phyloP scores from a whole-genome alignment of 495 filamentous ascomycete genomes.

The Cairneyella variabilis region DNA sequence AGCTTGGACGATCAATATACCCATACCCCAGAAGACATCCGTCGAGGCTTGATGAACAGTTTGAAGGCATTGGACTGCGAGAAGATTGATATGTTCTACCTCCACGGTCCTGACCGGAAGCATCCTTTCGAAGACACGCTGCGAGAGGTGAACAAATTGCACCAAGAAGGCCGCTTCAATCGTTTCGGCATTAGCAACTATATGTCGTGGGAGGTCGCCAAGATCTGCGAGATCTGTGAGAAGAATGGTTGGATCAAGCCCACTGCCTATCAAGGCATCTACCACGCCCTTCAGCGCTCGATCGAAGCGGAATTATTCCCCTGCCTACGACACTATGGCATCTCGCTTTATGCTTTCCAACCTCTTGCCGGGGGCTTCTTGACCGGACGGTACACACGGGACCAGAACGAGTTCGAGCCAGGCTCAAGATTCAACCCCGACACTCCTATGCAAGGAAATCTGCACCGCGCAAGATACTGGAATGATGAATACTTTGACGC shows the following conservation, averaged over 20 bases:
- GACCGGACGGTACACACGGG: constrained; percentile 31
- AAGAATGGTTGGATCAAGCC: constrained; percentile 54
- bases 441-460: background rate
- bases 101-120: constrained; percentile 47
- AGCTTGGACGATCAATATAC: background rate
- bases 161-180: constrained; percentile 43
- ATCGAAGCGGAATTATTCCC: constrained; percentile 49
- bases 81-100: constrained; percentile 46
- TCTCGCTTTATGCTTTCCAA: constrained; percentile 47
- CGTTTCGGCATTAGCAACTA: constrained; percentile 48
- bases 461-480: background rate
- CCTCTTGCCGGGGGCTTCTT: constrained; percentile 50
- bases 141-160: constrained; percentile 43
- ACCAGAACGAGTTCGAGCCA: constrained; percentile 42
- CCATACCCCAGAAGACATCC: constrained; percentile 7
- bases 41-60: background rate
- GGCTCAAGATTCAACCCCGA: constrained; percentile 65
- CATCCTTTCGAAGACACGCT: constrained; percentile 47
- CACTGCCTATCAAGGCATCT: constrained; percentile 59
- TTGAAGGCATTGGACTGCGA: constrained; percentile 23
- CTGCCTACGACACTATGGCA: constrained; percentile 46
- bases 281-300: constrained; percentile 56
- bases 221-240: constrained; percentile 45
- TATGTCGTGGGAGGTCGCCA: constrained; percentile 44
- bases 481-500: background rate